These are phyloP conservation scores for Fusarium cicatricum DNA, from an alignment of 2,329 filamentous ascomycete species.

Conservation along the genomic window DNA sequence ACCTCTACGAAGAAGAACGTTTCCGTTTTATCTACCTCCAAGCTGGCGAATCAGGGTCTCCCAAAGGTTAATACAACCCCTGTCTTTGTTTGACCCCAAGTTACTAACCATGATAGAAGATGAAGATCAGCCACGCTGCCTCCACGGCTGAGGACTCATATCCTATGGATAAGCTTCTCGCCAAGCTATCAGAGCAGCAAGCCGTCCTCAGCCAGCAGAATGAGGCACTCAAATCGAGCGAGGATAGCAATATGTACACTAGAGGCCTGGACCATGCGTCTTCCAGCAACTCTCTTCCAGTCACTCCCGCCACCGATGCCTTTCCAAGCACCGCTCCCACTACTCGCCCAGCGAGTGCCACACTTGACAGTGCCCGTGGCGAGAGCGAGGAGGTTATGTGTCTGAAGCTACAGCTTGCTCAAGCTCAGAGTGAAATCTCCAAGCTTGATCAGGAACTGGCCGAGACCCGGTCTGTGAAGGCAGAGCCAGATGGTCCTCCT, in stretches of 20 bases:
- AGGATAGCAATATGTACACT: constrained; percentile 49
- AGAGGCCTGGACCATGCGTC: constrained; percentile 57
- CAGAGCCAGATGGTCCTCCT: constrained; percentile 51
- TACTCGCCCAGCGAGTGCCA: constrained; percentile 62
- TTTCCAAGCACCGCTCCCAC: constrained; percentile 58
- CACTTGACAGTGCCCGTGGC: constrained; percentile 52
- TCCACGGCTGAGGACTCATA: constrained; percentile 51
- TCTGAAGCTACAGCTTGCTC: constrained; percentile 75
- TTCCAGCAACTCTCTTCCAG: constrained; percentile 66
- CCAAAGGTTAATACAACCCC: constrained; percentile 56
- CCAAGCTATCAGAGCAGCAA: constrained; percentile 78
- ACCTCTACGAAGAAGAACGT: constrained; percentile 53
- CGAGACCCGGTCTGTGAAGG: constrained; percentile 67
- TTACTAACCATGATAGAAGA: constrained; percentile 51
- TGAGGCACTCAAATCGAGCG: constrained; percentile 56
- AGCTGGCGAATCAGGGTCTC: constrained; percentile 62
- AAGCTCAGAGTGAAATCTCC: constrained; percentile 74
- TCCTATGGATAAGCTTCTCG: constrained; percentile 76
- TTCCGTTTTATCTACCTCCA: constrained; percentile 60
- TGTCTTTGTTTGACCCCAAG: constrained; percentile 1
- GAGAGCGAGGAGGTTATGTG: constrained; percentile 68
- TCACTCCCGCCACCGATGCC: constrained; percentile 68
- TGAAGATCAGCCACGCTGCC: constrained; percentile 57
- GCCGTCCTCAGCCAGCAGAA: constrained; percentile 66
- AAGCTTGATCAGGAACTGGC: constrained; percentile 76